A percentile compares a stretch with the other conserved stretches of the same genome.
These are phyloP conservation scores for Saccharomycopsis amapae DNA, from an alignment of 805 yeast genomes.

Conservation along the genomic window DNA sequence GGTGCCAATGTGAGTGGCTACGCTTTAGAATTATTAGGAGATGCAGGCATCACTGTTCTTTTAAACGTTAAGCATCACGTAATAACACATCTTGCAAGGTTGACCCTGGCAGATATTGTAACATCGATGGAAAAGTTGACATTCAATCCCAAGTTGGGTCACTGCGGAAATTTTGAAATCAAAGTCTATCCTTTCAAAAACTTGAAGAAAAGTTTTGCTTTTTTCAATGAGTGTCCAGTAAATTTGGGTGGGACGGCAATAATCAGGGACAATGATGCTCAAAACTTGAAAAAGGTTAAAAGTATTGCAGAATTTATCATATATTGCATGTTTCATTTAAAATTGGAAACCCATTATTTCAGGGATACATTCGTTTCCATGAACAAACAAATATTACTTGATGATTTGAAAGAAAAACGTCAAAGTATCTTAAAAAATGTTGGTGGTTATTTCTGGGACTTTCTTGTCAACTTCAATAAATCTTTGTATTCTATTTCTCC, in stretches of 20 bases:
- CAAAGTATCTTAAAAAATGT: neutral
- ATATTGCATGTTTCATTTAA: constrained; percentile 69
- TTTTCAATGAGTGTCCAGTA: constrained; percentile 67
- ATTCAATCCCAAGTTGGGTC: constrained; percentile 63
- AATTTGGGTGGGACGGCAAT: constrained; percentile 79
- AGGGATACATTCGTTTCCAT: constrained; percentile 18
- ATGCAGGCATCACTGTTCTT: constrained; percentile 75
- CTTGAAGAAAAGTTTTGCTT: constrained; percentile 63
- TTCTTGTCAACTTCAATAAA: constrained; percentile 35
- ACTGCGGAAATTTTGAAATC: constrained; percentile 66
- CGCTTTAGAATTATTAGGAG: constrained; percentile 64
- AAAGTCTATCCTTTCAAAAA: constrained; percentile 53
- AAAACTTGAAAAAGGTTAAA: constrained; percentile 57
- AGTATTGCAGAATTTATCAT: constrained; percentile 75
- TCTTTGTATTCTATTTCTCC: constrained; percentile 79
- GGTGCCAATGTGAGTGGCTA: constrained; percentile 77
- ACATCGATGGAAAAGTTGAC: constrained; percentile 82
- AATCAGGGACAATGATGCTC: constrained; percentile 71
- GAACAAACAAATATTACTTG: neutral
- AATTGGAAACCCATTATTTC: constrained; percentile 69
- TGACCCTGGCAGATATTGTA: constrained; percentile 79
- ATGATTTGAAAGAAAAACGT: neutral
- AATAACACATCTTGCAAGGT: constrained; percentile 65
- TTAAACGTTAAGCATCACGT: constrained; percentile 76
- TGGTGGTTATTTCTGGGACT: constrained; percentile 32